Conservation (phyloP, 1,284 basidiomycete species). For the Moesziomyces globuligerus region DNA sequence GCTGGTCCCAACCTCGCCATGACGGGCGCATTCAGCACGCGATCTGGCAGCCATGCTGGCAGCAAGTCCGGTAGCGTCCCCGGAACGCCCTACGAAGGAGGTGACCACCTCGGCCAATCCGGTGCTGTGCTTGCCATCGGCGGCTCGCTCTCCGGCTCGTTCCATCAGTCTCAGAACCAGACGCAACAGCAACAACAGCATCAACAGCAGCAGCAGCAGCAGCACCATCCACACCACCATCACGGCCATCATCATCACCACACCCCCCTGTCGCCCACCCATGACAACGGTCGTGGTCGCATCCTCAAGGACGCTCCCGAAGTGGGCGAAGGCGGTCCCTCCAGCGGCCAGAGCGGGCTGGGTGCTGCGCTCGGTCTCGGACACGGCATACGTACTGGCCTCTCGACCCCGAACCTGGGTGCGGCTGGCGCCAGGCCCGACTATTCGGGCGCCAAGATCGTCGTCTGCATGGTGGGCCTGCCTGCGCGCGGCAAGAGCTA, state of each 20-base stretch:
- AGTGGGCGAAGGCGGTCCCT: slow-evolving; percentile 46
- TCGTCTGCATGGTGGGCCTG: slow-evolving; percentile 87
- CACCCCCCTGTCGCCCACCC: slow-evolving; percentile 8
- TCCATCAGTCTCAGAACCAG: slow-evolving; percentile 27
- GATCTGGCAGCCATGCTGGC: slow-evolving; percentile 35
- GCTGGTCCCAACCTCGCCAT: slow-evolving; percentile 54
- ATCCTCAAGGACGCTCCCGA: slow-evolving; percentile 46
- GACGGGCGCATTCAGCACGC: slow-evolving; percentile 37
- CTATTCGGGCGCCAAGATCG: slow-evolving; percentile 97
- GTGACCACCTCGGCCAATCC: slow-evolving; percentile 9
- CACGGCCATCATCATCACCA: slow-evolving; percentile 15
- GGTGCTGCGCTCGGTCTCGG: slow-evolving; percentile 44
- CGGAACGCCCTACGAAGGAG: slow-evolving; percentile 33
- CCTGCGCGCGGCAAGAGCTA: slow-evolving; percentile 66
- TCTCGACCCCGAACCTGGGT: slow-evolving; percentile 53
- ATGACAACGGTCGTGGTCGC: slow-evolving; percentile 29
- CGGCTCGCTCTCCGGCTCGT: slow-evolving; percentile 41
- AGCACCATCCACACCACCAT: slow-evolving; percentile 20
- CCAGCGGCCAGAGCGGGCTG: slow-evolving; percentile 30
- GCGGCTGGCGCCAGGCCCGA: slow-evolving; percentile 88
- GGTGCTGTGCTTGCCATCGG: slow-evolving; percentile 27
- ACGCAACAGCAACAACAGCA: slow-evolving; percentile 18
- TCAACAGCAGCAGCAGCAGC: slow-evolving; percentile 10
- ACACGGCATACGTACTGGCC: slow-evolving; percentile 38
- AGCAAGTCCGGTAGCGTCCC: slow-evolving; percentile 43